Conservation (phyloP, 1,284 basidiomycete species). For the Sanghuangporus sanghuang region DNA sequence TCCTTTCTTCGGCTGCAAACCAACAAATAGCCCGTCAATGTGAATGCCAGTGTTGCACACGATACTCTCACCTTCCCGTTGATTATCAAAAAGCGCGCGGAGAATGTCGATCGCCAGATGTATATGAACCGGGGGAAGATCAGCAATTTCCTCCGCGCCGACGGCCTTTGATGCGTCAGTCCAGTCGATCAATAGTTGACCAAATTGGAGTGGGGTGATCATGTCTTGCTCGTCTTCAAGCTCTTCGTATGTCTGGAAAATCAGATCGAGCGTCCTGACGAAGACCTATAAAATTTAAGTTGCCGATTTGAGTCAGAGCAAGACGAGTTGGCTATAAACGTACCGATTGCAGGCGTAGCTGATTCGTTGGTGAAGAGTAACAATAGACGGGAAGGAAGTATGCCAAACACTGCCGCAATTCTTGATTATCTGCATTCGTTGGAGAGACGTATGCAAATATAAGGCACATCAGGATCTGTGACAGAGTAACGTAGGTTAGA, state of each 20-base stretch:
- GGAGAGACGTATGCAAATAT: conserved; percentile 18
- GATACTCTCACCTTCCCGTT: conserved; percentile 3
- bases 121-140: conserved; percentile 7
- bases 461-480: conserved; percentile 16
- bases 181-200: conserved; percentile 17
- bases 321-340: not conserved
- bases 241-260: conserved; percentile 11
- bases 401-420: conserved; percentile 17
- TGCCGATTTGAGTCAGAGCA: not conserved
- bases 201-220: conserved; percentile 17
- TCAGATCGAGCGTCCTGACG: conserved; percentile 7
- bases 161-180: conserved; percentile 15
- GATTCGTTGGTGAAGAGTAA: conserved; percentile 12
- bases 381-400: conserved; percentile 19
- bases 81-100: conserved; percentile 14
- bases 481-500: not conserved
- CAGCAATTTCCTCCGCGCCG: not conserved
- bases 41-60: not conserved
- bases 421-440: conserved; percentile 10
- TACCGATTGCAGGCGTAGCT: conserved; percentile 14
- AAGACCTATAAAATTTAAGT: not conserved
- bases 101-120: conserved; percentile 16
- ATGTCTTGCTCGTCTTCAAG: conserved; percentile 18
- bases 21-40: not conserved
- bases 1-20: conserved; percentile 28